Evolutionary conservation across 352 stramenopile genomes (phyloP).

Genomic region (Blastocystis sp.): DNA sequence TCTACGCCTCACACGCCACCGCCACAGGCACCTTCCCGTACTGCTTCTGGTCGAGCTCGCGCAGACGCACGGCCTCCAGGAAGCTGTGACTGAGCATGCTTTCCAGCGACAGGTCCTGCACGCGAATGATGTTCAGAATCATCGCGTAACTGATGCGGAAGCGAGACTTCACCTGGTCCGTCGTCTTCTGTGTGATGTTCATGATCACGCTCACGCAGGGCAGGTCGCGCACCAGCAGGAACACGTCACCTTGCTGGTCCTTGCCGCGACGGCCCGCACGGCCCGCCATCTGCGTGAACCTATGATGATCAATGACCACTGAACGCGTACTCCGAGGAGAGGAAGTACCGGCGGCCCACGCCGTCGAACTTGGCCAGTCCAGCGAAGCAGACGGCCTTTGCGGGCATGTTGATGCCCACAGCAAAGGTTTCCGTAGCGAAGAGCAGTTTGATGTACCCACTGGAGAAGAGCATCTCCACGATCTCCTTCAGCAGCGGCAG

Average conservation of each 20-base stretch:
- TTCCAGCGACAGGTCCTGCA: conserved; percentile 82
- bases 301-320: conserved; percentile 69
- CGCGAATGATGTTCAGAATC: conserved; percentile 90
- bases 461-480: conserved; percentile 96
- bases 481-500: conserved; percentile 99
- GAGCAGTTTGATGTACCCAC: conserved; percentile 91
- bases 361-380: conserved; percentile 94
- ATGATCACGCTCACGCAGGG: conserved; percentile 76
- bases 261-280: conserved; percentile 90
- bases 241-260: conserved; percentile 89
- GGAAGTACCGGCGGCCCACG: conserved; percentile 82
- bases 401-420: conserved; percentile 98
- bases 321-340: conserved; percentile 82
- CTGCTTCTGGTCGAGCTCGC: conserved; percentile 75
- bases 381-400: conserved; percentile 92
- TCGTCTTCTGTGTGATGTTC: conserved; percentile 89
- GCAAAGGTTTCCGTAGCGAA: conserved; percentile 99
- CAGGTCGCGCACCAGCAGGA: conserved; percentile 65
- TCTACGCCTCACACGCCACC: conserved; percentile 72
- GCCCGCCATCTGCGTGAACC: conserved; percentile 93
- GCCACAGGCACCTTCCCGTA: conserved; percentile 74
- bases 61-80: conserved; percentile 89
- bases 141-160: conserved; percentile 98
- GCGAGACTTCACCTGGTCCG: conserved; percentile 88
- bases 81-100: conserved; percentile 96